Evolutionary conservation across 2,329 filamentous ascomycete genomes (phyloP).

Genomic region (Cercospora sesami): DNA sequence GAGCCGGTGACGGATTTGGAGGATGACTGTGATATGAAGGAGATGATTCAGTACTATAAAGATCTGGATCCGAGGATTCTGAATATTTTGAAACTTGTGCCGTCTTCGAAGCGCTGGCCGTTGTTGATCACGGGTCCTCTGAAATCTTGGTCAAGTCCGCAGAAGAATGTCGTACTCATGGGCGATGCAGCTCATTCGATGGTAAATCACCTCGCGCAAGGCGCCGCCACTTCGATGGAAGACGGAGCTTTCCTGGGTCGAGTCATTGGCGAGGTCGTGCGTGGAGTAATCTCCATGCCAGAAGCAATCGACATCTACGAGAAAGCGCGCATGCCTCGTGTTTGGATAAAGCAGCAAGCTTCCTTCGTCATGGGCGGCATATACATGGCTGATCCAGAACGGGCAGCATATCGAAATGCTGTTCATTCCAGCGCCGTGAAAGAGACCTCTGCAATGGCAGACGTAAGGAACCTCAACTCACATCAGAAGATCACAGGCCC

Average conservation of each 20-base stretch:
- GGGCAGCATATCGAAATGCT: conserved; percentile 20
- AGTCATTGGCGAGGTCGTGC: conserved; percentile 40
- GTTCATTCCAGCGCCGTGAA: conserved; percentile 12
- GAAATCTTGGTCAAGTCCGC: conserved; percentile 43
- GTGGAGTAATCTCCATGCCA: conserved; percentile 37
- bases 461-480: conserved; percentile 40
- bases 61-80: conserved; percentile 48
- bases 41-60: conserved; percentile 46
- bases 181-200: conserved; percentile 45
- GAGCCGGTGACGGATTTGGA: conserved; percentile 32
- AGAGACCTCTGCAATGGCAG: conserved; percentile 28
- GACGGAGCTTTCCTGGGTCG: conserved; percentile 46
- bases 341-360: conserved; percentile 45
- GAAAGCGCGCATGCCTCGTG: conserved; percentile 45
- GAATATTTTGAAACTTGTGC: conserved; percentile 43
- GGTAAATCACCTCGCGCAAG: conserved; percentile 49
- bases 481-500: conserved; percentile 23
- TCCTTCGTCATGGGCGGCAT: conserved; percentile 41
- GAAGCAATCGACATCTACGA: conserved; percentile 45
- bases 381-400: conserved; percentile 39
- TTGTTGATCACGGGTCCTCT: conserved; percentile 46
- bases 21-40: conserved; percentile 44
- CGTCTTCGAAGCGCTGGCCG: conserved; percentile 42
- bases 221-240: conserved; percentile 49
- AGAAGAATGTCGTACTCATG: conserved; percentile 46